Evolutionary conservation across 202 grass and related monocot species (phyloP).

Genomic region (Eragrostis tef): DNA sequence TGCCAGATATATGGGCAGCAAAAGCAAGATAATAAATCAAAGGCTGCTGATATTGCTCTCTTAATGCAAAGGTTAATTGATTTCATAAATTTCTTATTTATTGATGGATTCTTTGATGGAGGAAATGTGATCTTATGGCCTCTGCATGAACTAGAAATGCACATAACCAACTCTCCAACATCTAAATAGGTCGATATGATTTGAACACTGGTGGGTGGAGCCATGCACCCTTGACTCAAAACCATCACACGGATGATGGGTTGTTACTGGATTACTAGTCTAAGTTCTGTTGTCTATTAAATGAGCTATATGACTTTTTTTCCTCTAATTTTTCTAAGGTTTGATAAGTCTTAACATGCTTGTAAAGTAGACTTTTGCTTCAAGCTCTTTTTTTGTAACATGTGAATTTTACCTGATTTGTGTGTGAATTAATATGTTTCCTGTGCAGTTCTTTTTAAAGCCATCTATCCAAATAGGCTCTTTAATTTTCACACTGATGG

Average conservation of each 20-base stretch:
- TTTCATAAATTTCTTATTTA: slow-evolving; percentile 21
- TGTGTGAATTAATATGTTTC: not conserved
- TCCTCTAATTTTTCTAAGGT: not conserved
- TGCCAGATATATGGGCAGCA: slow-evolving; percentile 99
- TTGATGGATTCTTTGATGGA: not conserved
- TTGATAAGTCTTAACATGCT: not conserved
- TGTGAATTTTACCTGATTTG: not conserved
- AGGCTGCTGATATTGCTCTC: slow-evolving; percentile 91
- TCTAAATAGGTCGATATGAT: no score
- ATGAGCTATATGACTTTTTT: not conserved
- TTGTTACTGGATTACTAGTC: no score
- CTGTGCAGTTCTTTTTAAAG: slow-evolving; percentile 14
- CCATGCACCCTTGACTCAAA: no score
- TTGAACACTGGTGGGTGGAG: no score
- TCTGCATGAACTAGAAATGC: no score
- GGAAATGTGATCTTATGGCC: no score
- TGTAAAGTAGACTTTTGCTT: no score
- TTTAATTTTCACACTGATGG: not conserved
- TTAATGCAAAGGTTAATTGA: slow-evolving; percentile 76
- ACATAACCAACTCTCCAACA: no score
- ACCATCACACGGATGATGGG: no score
- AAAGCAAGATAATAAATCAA: slow-evolving; percentile 81
- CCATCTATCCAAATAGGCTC: no score
- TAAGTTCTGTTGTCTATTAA: no score
- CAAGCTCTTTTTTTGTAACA: slow-evolving; percentile 18